Evolutionary conservation across 768 basidiomycete genomes (phyloP).

Genomic region (Serendipita sp.): DNA sequence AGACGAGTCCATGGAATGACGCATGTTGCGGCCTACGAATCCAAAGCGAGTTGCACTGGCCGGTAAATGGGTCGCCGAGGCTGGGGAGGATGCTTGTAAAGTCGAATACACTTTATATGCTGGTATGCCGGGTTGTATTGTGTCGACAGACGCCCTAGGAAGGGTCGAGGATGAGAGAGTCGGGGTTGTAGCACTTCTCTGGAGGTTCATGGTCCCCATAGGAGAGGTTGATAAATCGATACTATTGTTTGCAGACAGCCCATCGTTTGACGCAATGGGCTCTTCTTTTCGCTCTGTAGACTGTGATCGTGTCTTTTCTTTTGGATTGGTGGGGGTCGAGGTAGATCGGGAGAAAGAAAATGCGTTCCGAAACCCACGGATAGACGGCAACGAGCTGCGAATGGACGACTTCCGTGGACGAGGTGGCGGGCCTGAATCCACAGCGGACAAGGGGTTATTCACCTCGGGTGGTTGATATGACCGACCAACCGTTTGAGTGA

Average conservation of each 20-base stretch:
- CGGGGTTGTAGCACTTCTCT: not conserved
- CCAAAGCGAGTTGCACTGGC: not conserved
- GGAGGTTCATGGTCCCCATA: not conserved
- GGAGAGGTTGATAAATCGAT: not conserved
- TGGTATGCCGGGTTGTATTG: not conserved
- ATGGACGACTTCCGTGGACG: not conserved
- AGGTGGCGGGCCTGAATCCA: not conserved
- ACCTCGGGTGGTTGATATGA: not conserved
- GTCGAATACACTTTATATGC: not conserved
- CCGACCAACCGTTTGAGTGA: not conserved
- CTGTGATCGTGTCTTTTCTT: not conserved
- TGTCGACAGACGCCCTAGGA: not conserved
- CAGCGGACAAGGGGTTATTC: not conserved
- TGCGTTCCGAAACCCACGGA: not conserved
- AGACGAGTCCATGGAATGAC: not conserved
- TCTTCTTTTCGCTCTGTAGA: not conserved
- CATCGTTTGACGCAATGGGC: not conserved
- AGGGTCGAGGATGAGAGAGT: not conserved
- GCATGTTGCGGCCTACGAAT: not conserved
- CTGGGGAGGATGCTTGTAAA: not conserved
- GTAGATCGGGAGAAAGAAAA: slow-evolving; percentile 1
- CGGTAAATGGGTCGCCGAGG: not conserved
- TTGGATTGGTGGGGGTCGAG: not conserved
- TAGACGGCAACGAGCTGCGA: not conserved
- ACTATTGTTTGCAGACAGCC: not conserved